A percentile compares a stretch with the other conserved stretches of the same genome.
Evolutionary conservation across 2,329 filamentous ascomycete genomes (phyloP).

Genomic region (Paramyrothecium roridum): DNA sequence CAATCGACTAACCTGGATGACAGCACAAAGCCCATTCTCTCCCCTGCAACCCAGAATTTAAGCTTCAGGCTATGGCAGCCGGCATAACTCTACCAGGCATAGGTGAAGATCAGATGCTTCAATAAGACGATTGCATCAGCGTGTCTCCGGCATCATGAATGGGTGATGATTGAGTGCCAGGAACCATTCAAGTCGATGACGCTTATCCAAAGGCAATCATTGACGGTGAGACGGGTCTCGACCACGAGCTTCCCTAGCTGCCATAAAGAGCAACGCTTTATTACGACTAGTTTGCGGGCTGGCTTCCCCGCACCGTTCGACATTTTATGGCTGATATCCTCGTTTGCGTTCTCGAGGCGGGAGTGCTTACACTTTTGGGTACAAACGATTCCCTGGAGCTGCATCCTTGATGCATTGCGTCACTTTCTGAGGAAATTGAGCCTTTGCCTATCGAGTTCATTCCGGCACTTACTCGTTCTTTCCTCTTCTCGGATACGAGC

Average conservation of each 20-base stretch:
- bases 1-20: conserved; percentile 1
- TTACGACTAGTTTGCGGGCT: neutral
- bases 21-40: conserved; percentile 79
- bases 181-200: neutral
- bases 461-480: neutral
- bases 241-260: neutral
- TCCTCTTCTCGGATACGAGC: neutral
- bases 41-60: conserved; percentile 81
- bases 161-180: neutral
- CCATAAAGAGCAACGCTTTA: neutral
- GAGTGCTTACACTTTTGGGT: too few relatives aligned
- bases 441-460: neutral
- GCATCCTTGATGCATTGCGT: neutral
- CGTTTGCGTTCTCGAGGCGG: too few relatives aligned
- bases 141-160: conserved; percentile 59
- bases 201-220: neutral
- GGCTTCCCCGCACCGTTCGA: neutral
- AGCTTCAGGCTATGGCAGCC: conserved; percentile 41
- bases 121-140: conserved; percentile 47
- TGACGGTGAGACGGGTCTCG: neutral
- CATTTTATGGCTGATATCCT: neutral
- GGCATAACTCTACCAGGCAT: conserved; percentile 41
- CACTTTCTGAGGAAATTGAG: neutral
- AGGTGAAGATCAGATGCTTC: conserved; percentile 40
- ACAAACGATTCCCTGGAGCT: neutral